Evolutionary conservation across 257 asterid genomes (phyloP), one percentile per base, ranked within the genome.

Genomic region (Handroanthus guayacan): DNA sequence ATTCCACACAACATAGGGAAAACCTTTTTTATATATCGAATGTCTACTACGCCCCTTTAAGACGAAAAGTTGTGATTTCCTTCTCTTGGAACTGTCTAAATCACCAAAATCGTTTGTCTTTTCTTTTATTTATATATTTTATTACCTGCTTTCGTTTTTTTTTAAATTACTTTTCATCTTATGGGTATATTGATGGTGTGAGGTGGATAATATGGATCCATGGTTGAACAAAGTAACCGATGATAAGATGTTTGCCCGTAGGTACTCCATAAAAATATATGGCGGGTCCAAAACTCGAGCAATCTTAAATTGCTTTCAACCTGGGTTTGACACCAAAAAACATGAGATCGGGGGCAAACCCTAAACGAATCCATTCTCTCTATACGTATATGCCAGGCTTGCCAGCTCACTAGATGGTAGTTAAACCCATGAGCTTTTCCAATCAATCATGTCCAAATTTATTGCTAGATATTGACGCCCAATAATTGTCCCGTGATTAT

Each of bases 281-380:
- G 31, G 78, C 62, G 47, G 78, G 55, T 16, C 78, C 78, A 62
- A 39, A 14, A n/a, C 17, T 16, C 18, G 78, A 74, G 62, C 31
- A 25, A 25, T 25, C 31, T 25, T 25, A 25, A 25, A 25, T 25
- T 25, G 31, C 31, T 25, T 25, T 25, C 31, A 1, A 25, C 31
- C 31, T 25, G 31, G 31, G 1, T 25, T 25, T 25, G 68, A 9
- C 31, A 51, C 50, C 50, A 38, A 38, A 63, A 38, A 38, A n/a
- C 69, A 31, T 45, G 10, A 65, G 0, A n/a, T 64, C 38, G 0
- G 18, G 20, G 9, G 11, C 31, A 66, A 41, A 31, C 31, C 20
- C 60, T n/a, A 54, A 16, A 3, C 37, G 18, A n/a, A 54, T 54
- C 25, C 17, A n/a, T 31, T 16, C 61, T 54, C 2, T n/a, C 61